These are phyloP conservation scores for Aulographum hederae DNA, from an alignment of 2,329 filamentous ascomycete species.

Conservation along the genomic window DNA sequence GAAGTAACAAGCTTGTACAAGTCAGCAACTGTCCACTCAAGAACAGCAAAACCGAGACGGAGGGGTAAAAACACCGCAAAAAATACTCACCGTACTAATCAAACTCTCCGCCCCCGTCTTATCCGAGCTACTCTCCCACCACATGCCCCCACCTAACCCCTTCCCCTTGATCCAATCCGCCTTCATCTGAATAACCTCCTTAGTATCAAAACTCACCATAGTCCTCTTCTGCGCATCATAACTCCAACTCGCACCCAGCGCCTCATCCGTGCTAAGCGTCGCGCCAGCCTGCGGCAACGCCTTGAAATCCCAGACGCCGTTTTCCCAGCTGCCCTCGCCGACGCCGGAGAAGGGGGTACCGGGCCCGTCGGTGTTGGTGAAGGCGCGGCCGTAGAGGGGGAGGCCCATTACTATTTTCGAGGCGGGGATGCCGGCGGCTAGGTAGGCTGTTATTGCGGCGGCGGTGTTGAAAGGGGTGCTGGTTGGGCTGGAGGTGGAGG, in stretches of 20 bases:
- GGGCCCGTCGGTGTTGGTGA: slow-evolving; percentile 57
- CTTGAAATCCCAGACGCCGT: slow-evolving; percentile 78
- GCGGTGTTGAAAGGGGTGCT: slow-evolving; percentile 65
- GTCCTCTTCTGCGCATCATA: slow-evolving; percentile 45
- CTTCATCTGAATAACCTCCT: slow-evolving; percentile 48
- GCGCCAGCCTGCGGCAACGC: slow-evolving; percentile 53
- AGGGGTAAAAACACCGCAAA: too few relatives aligned
- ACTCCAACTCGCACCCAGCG: slow-evolving; percentile 55
- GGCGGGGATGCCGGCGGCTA: slow-evolving; percentile 36
- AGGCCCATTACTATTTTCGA: slow-evolving; percentile 76
- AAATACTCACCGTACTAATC: slow-evolving; percentile 25
- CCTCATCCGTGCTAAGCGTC: slow-evolving; percentile 42
- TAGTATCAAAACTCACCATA: slow-evolving; percentile 63
- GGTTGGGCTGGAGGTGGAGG: slow-evolving; percentile 34
- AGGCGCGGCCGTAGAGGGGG: slow-evolving; percentile 80
- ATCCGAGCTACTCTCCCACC: slow-evolving; percentile 82
- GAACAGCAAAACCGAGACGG: too few relatives aligned
- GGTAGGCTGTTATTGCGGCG: slow-evolving; percentile 54
- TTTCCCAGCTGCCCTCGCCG: slow-evolving; percentile 69
- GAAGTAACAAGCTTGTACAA: too few relatives aligned
- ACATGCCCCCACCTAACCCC: slow-evolving; percentile 75
- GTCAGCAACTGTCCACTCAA: too few relatives aligned
- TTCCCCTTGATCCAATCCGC: slow-evolving; percentile 48
- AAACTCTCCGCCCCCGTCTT: slow-evolving; percentile 42
- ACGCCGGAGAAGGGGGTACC: slow-evolving; percentile 53